These are phyloP conservation scores for Suillus discolor DNA, from an alignment of 768 basidiomycete species.

Conservation along the genomic window DNA sequence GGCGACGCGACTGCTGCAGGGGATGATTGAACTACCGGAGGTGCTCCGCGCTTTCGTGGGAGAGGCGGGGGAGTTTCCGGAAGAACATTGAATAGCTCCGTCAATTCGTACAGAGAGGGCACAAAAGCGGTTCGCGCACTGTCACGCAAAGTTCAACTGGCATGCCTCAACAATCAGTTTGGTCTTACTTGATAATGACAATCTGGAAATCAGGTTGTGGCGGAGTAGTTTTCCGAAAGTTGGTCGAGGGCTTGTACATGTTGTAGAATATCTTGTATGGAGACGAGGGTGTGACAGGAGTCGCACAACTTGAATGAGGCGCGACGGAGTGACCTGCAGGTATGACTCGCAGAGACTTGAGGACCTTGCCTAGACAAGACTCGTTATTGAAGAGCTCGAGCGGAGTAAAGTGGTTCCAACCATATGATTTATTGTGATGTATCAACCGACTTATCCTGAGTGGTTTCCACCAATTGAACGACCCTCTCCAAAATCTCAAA, in stretches of 20 bases:
- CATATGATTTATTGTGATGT: conserved; percentile 52
- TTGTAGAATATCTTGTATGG: conserved; percentile 88
- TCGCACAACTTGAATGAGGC: conserved; percentile 13
- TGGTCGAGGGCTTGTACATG: conserved; percentile 87
- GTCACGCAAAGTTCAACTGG: conserved; percentile 12
- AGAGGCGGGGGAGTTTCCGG: conserved; percentile 65
- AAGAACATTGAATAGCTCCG: conserved; percentile 66
- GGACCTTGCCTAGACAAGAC: conserved; percentile 58
- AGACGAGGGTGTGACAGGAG: conserved; percentile 29
- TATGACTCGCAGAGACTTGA: conserved; percentile 70
- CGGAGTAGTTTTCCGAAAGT: conserved; percentile 77
- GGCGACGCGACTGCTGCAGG: conserved; percentile 8
- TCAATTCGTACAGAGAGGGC: conserved; percentile 80
- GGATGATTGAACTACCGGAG: conserved; percentile 7
- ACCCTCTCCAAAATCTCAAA: conserved; percentile 12
- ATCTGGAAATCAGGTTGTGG: conserved; percentile 84
- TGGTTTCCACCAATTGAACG: conserved; percentile 69
- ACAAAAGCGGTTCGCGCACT: conserved; percentile 85
- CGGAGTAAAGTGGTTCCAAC: conserved; percentile 38
- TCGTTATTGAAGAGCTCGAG: conserved; percentile 9
- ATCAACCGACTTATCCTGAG: conserved; percentile 50
- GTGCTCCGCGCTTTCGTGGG: conserved; percentile 44
- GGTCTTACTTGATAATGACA: conserved; percentile 80
- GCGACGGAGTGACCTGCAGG: conserved; percentile 62
- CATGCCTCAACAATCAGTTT: not conserved